Evolutionary conservation across 306 rosid genomes (phyloP), one percentile per base, ranked within the genome.

Genomic region (Canavalia ensiformis): DNA sequence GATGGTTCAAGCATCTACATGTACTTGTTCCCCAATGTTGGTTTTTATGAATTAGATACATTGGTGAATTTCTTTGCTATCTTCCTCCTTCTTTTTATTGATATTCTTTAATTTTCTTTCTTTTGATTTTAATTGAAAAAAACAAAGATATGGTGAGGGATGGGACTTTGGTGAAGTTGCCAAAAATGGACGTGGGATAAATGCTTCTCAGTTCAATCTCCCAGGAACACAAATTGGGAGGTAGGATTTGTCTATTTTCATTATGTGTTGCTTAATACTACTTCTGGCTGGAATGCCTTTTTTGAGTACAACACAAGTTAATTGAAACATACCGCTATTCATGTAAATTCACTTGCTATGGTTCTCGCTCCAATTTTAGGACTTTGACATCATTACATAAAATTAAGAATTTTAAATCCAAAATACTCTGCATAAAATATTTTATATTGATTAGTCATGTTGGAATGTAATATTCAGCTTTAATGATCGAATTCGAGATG

Each of bases 131-230:
- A 47, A 52, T 55, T 68, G 41, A 33, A 66, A 37, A 37, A 78
- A 81, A 68, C 89, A 82, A 52, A 95, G 99, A 87, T 95, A 93
- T 87, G 98, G 99, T 54, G 99, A 95, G 89, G 99, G 99, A 89
- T 95, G 99, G 99, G 96, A 95, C 88, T 95, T 93, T 81, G 99
- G 96, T 50, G 99, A 95, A 87, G 98, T 95, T 84, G 95, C 98
- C 60, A 93, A 83, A 56, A 95, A 95, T 81, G 95, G 89, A 29
- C 98, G 98, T 30, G 98, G 99, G 56, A 82, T 95, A 74, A 95
- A 95, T 85, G 97, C 99, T 50, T 95, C 99, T 46, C 99, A 95
- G 75, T 80, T 87, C 84, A 95, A 95, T 86, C 91, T 95, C 75
- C 44, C 37, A 82, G 93, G 94, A 86, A 89, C 99, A 73, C 91